Base-by-base conservation (phyloP, 495 filamentous ascomycete genomes). In the Letharia columbiana region DNA sequence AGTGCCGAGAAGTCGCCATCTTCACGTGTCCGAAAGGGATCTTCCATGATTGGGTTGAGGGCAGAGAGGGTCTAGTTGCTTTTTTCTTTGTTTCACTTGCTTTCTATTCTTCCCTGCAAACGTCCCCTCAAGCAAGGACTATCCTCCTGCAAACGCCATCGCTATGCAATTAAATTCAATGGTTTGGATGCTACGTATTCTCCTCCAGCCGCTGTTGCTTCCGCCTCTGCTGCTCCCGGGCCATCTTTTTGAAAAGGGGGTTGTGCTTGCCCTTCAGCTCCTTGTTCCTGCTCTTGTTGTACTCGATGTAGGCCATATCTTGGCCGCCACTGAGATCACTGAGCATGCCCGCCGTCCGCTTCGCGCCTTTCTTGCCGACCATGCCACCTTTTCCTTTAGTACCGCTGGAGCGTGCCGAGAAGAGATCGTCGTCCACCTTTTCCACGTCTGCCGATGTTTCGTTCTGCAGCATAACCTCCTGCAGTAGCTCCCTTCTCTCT, bases 261-360 rank as follows among this genome's bases (percentile, higher is more conserved):
- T 86, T 86, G 68, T 83, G 80, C 68, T 91, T 90, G 61, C 87
- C 86, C 79, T 90, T 92, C 72, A 92, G 83, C 73, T 95, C 87
- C 77, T 90, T 91, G 71, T 91, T 91, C 67, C 79, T 79, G 71
- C 84, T 88, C 80, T 81, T 87, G 70, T 88, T 88, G 72, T 87
- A 87, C 77, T 98, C 95, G 62, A 92, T 87, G 73, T 98, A 98
- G 39, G 92, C 92, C 93, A 98, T 97, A 71, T 94, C 91, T 73
- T 95, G 89, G 0, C 92, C 94, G 52, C 94, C 94, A 39, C 87
- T 88, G 62, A 97, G 79, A 64, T 93, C 92, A 61, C 87, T 87
- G 60, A 98, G 81, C 50, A 84, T 92, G 23, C 91, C 93, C 12
- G 91, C 94, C 47, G 87, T 92, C 42, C 94, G 84, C 71, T 84